Conservation (phyloP, 140 eudicot genomes). For the Anethum foeniculum region DNA sequence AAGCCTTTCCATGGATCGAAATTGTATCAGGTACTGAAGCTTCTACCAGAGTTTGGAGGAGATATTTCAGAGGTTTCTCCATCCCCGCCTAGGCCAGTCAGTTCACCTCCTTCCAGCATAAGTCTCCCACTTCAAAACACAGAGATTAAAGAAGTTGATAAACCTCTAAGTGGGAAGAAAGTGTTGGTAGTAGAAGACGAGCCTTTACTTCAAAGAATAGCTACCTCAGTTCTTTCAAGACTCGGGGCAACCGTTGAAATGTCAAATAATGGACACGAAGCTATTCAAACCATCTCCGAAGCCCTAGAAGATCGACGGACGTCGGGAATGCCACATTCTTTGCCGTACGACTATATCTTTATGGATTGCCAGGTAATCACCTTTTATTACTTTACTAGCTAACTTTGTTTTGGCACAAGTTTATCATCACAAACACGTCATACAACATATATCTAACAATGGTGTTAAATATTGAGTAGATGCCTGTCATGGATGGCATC, state of each 20-base stretch:
- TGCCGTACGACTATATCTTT: constrained; percentile 36
- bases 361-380: constrained; percentile 43
- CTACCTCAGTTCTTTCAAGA: constrained; percentile 21
- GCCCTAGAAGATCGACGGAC: no score
- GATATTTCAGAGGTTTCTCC: not conserved
- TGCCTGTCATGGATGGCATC: constrained; percentile 43
- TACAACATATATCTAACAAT: no score
- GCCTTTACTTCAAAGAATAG: constrained; percentile 26
- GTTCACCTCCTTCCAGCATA: not conserved
- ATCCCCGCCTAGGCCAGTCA: not conserved
- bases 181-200: constrained; percentile 48
- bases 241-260: constrained; percentile 29
- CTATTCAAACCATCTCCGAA: constrained; percentile 19
- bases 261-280: constrained; percentile 41
- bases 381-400: not conserved
- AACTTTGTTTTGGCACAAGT: not conserved
- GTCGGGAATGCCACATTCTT: constrained; percentile 17
- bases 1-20: constrained; percentile 78
- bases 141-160: constrained; percentile 18
- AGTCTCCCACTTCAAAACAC: not conserved
- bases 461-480: constrained; percentile 8
- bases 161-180: constrained; percentile 45
- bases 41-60: constrained; percentile 52
- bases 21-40: constrained; percentile 28
- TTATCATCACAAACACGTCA: not conserved